phyloP scores from a whole-genome alignment of 345 rosid species.

The Syzygium oleosum region DNA sequence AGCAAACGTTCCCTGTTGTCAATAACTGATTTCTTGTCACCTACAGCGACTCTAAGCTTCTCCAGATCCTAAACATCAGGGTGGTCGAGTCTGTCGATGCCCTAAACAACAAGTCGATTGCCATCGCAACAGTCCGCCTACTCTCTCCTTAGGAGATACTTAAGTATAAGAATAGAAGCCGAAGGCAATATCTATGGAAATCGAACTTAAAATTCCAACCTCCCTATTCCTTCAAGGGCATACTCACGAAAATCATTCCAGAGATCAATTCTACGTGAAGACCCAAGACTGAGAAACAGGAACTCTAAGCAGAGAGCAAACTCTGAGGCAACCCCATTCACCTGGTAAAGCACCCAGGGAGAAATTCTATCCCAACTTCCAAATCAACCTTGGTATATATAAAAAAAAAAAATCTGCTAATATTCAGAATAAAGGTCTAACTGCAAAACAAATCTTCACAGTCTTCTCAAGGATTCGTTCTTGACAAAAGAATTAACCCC shows the following conservation, averaged over 20 bases:
- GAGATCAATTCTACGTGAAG: background rate
- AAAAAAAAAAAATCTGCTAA: background rate
- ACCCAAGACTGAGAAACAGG: background rate
- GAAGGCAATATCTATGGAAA: background rate
- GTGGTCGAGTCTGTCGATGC: background rate
- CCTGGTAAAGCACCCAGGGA: background rate
- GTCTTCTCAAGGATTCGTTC: background rate
- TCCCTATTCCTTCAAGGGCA: background rate
- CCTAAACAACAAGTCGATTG: background rate
- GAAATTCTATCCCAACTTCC: background rate
- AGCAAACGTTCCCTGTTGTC: background rate
- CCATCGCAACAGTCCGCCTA: background rate
- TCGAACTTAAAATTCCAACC: background rate
- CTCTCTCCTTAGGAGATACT: background rate
- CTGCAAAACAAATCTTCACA: background rate
- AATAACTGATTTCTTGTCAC: background rate
- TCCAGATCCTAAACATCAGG: background rate
- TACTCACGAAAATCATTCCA: background rate
- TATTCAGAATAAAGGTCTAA: background rate
- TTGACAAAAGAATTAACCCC: background rate
- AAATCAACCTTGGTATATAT: background rate
- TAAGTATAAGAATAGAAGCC: background rate
- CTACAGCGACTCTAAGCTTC: background rate
- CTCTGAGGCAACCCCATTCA: background rate
- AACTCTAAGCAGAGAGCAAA: background rate